Evolutionary conservation across 2,329 filamentous ascomycete species (phyloP), one percentile per base, ranked within the genome.

Genomic region (Aspergillus phoenicis): DNA sequence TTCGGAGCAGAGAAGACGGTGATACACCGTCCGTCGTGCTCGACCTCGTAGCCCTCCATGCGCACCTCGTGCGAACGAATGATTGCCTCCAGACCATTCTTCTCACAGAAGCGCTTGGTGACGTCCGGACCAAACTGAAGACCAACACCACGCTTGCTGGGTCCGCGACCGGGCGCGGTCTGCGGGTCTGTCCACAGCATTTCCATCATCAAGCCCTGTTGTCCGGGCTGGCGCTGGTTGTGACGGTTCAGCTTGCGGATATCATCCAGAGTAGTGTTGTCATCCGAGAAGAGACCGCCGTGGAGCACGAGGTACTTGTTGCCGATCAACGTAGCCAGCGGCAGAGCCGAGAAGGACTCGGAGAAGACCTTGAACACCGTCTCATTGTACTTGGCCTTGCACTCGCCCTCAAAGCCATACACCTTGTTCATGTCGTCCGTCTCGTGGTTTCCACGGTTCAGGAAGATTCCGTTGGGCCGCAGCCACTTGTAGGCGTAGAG

Each of bases 141-240:
- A 56, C 95, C 95, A 20, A 99, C 94, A 67, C 95, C 95, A 74
- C 95, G 87, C 84, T 99, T 99, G 82, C 93, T 97, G 48, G 95
- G 95, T 8, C 93, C 92, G 68, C 95, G 88, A 56, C 95, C 95
- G 28, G 90, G 88, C 68, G 88, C 84, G 0, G 90, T 85, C 76
- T 99, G 95, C 2, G 95, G 95, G 74, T 99, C 95, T 0, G 95
- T 98, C 95, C 95, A 99, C 51, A 99, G 85, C 95, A 99, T 99
- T 80, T 99, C 95, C 95, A 99, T 99, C 95, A 99, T 99, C 70
- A 99, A 81, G 13, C 95, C 95, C 52, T 90, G 82, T 77, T 99
- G 95, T 33, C 95, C 95, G 2, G 95, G 94, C 72, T 98, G 94
- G 63, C 91, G 86, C 79, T 98, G 95, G 75, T 86, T 88, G 80